Evolutionary conservation across 2,329 filamentous ascomycete species (phyloP).

Genomic region (Lecanicillium sp.): DNA sequence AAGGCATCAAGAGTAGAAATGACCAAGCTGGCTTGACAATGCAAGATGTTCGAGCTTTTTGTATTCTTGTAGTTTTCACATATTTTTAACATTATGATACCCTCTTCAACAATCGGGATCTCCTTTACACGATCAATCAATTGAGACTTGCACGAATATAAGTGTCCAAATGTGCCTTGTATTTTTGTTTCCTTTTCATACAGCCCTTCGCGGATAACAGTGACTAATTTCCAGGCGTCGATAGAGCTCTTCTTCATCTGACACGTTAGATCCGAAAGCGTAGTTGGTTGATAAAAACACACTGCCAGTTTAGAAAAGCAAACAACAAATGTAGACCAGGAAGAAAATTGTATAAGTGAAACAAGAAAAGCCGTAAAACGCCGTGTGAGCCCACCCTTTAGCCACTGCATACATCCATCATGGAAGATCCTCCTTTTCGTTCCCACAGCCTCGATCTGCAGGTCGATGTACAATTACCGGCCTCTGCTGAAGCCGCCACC

Average conservation of each 20-base stretch:
- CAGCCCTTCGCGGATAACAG: no score
- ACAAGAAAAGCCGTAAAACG: slow-evolving; percentile 19
- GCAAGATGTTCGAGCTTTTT: no score
- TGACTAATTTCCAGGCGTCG: no score
- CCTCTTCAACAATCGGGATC: slow-evolving; percentile 8
- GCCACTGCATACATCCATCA: slow-evolving; percentile 7
- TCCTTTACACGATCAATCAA: background rate
- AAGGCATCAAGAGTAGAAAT: no score
- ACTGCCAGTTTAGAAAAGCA: background rate
- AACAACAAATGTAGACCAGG: background rate
- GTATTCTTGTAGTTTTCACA: no score
- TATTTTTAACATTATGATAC: slow-evolving; percentile 12
- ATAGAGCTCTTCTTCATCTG: no score
- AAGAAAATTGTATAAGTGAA: slow-evolving; percentile 15
- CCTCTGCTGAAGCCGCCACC: slow-evolving; percentile 27
- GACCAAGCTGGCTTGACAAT: no score
- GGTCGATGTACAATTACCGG: slow-evolving; percentile 17
- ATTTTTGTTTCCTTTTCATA: background rate
- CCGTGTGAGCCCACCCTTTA: slow-evolving; percentile 11
- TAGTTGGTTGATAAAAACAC: no score
- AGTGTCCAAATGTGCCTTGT: background rate
- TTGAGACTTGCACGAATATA: background rate
- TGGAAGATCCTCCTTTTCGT: slow-evolving; percentile 9
- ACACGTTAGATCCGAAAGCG: no score
- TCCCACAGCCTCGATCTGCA: slow-evolving; percentile 2